phyloP scores from a whole-genome alignment of 257 asterid species.

The Catharanthus roseus region DNA sequence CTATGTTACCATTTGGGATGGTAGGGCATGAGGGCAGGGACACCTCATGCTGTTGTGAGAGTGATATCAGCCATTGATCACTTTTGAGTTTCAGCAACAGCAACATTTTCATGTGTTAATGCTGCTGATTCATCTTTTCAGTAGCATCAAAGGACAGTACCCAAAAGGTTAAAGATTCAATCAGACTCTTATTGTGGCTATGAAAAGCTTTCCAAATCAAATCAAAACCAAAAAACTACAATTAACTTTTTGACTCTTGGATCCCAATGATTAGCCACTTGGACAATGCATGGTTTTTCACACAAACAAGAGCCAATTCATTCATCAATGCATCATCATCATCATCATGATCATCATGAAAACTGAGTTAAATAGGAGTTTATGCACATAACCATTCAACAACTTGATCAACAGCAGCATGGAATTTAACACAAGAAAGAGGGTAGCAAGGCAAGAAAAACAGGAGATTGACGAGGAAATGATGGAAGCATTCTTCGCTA shows the following conservation, averaged over 20 bases:
- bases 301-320: too few species aligned
- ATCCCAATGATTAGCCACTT: not conserved
- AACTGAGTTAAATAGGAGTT: not conserved
- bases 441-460: not conserved
- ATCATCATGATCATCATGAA: not conserved
- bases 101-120: not conserved
- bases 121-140: not conserved
- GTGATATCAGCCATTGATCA: not conserved
- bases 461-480: not conserved
- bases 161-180: not conserved
- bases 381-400: not conserved
- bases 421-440: not conserved
- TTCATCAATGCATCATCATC: too few species aligned
- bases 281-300: not conserved
- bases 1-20: not conserved
- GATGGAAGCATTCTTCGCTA: not conserved
- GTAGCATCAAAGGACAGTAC: not conserved
- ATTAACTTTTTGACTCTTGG: conserved; percentile 1
- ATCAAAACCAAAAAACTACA: not conserved
- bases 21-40: not conserved
- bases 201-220: not conserved
- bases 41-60: not conserved
- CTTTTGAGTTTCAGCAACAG: not conserved
- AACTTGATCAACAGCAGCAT: not conserved
- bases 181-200: not conserved